phyloP scores from a whole-genome alignment of 495 filamentous ascomycete genomes.

The Staphylotrichum tortipilum region DNA sequence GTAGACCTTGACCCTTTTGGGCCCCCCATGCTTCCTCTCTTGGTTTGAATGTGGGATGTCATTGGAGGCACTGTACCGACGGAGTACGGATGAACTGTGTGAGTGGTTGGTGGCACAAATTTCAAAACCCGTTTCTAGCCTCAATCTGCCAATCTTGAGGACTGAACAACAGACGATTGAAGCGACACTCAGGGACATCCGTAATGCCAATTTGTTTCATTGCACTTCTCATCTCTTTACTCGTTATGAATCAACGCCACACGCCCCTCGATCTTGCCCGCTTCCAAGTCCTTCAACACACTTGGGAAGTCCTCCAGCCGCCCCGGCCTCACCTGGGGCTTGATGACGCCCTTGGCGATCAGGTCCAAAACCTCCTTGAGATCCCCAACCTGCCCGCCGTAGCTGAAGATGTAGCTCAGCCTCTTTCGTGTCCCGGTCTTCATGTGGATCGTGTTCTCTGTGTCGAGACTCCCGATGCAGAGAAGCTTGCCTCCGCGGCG shows the following conservation, averaged over 20 bases:
- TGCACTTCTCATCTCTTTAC: neutral
- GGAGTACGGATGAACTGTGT: too few species aligned
- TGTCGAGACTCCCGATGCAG: slow-evolving; percentile 29
- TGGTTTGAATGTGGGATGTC: too few species aligned
- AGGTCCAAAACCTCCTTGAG: slow-evolving; percentile 11
- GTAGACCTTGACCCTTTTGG: too few species aligned
- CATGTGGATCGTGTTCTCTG: slow-evolving; percentile 22
- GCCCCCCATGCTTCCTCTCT: too few species aligned
- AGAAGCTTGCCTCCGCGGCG: slow-evolving; percentile 27
- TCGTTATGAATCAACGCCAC: slow-evolving; percentile 13
- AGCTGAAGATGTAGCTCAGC: slow-evolving; percentile 12
- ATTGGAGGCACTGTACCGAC: too few species aligned
- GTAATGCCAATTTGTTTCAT: neutral
- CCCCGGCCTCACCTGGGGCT: slow-evolving; percentile 11
- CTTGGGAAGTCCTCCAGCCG: slow-evolving; percentile 15
- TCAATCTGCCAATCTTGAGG: too few species aligned
- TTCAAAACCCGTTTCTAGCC: too few species aligned
- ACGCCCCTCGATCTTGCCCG: slow-evolving; percentile 12
- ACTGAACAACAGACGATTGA: too few species aligned
- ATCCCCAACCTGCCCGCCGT: slow-evolving; percentile 8
- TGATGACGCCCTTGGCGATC: slow-evolving; percentile 16
- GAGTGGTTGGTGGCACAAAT: too few species aligned
- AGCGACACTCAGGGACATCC: too few species aligned
- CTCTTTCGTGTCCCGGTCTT: slow-evolving; percentile 11
- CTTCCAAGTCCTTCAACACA: slow-evolving; percentile 8